These are phyloP conservation scores for Colletotrichum simmondsii DNA, from an alignment of 2,329 filamentous ascomycete species.

Conservation along the genomic window DNA sequence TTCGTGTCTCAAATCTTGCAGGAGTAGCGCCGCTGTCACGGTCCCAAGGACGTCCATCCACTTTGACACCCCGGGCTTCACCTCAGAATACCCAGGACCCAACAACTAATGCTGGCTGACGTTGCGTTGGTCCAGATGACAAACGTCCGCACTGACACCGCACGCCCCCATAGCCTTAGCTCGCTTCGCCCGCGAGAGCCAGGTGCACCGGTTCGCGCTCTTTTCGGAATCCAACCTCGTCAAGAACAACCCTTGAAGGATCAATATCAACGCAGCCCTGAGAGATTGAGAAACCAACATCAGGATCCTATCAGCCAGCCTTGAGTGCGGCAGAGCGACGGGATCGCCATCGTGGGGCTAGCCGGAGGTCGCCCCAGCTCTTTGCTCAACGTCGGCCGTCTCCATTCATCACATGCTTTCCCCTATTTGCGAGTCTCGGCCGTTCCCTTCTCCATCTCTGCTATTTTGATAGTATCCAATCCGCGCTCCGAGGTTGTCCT, in stretches of 20 bases:
- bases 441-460: slow-evolving; percentile 9
- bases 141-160: neutral
- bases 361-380: slow-evolving; percentile 12
- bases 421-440: slow-evolving; percentile 2
- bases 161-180: slow-evolving; percentile 9
- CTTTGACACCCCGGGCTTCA: neutral
- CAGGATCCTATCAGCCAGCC: neutral
- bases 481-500: slow-evolving; percentile 1
- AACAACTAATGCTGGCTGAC: slow-evolving; percentile 16
- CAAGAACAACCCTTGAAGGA: neutral
- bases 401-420: slow-evolving; percentile 28
- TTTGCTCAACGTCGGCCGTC: slow-evolving; percentile 10
- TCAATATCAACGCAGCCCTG: slow-evolving; percentile 4
- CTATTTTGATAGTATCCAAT: slow-evolving; percentile 12
- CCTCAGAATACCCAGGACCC: neutral
- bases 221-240: slow-evolving; percentile 19
- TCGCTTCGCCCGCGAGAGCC: slow-evolving; percentile 11
- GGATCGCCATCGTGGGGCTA: slow-evolving; percentile 23
- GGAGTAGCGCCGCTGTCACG: neutral
- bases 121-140: slow-evolving; percentile 4
- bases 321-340: slow-evolving; percentile 15
- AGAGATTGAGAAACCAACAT: slow-evolving; percentile 5
- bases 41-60: neutral
- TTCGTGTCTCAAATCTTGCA: neutral
- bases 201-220: slow-evolving; percentile 5